Conservation (phyloP, 768 basidiomycete genomes). For the Lentinus brumalis region DNA sequence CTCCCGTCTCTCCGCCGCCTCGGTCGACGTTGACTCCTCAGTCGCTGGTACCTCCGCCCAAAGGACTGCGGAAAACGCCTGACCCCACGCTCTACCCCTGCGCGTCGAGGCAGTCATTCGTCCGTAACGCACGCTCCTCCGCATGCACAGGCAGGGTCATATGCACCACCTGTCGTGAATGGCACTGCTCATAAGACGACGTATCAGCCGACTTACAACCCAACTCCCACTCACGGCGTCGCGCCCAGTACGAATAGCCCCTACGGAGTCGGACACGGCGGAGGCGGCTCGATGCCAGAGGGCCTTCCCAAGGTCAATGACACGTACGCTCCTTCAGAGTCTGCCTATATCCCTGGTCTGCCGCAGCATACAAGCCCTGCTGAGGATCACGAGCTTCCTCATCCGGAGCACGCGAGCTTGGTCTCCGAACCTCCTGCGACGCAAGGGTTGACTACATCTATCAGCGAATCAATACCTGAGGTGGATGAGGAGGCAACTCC, state of each 20-base stretch:
- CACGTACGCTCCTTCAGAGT: background rate
- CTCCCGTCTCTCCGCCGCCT: slow-evolving; percentile 11
- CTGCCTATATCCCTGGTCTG: background rate
- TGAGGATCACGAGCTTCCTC: background rate
- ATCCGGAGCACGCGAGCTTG: background rate
- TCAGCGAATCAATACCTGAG: background rate
- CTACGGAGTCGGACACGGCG: background rate
- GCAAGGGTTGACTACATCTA: background rate
- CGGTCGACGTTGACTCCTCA: slow-evolving; percentile 5
- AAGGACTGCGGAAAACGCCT: slow-evolving; percentile 6
- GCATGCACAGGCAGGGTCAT: background rate
- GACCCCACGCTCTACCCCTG: background rate
- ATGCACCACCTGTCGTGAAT: background rate
- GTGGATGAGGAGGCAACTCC: slow-evolving; percentile 8
- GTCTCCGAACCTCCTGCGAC: background rate
- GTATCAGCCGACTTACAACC: slow-evolving; percentile 2
- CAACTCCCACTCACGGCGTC: background rate
- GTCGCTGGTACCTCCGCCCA: slow-evolving; percentile 18
- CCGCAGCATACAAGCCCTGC: background rate
- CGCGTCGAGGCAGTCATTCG: slow-evolving; percentile 5
- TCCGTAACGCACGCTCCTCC: background rate
- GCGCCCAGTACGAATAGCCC: background rate
- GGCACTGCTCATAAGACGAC: background rate
- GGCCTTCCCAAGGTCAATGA: slow-evolving; percentile 1
- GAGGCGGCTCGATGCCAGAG: background rate